Base-by-base conservation (phyloP, 345 rosid genomes). In the Gossypium arboreum region DNA sequence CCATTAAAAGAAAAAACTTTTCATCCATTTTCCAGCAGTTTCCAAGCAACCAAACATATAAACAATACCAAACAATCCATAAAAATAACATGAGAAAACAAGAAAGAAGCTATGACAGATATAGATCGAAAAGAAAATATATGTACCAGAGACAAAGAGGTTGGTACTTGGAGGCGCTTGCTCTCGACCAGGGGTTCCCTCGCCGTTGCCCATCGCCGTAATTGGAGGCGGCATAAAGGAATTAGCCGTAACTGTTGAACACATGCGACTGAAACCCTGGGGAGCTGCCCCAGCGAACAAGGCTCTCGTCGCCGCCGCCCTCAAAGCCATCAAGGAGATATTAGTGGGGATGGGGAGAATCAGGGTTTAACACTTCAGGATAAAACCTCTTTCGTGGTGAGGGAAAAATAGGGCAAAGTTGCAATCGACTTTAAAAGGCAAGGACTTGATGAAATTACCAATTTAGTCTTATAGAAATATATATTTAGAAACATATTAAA, bases 101-200 rank as follows among this genome's bases (percentile, higher is more conserved):
- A 7, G 43, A 68, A 68, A 0, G 0, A 68, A 3, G 0, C 10
- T 16, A 50, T 25, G 9, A 68, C 15, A 3, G 56, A 8, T 50
- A 25, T 50, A 50, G 43, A 16, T 50, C 22, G 27, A 24, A n/a
- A 60, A 27, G 60, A 68, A 68, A 25, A 68, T 3, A 29, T 10
- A 17, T 17, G 24, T 70, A 8, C 73, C 73, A 9, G 73, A 70
- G 60, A 70, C 60, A 70, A 70, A 70, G 2, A 70, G 73, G 25
- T 70, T 70, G 60, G 73, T 51, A 29, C 72, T 68, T 9, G 72
- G 72, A 68, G 72, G 57, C 5, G 72, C 12, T 68, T 67, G 71
- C 39, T 67, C 71, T 22, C 72, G 13, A 48, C 72, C 57, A 24
- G 72, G 72, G 57, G 72, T 68, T 48, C 72, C 72, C 13, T 68